Conservation (phyloP, 1,284 basidiomycete genomes). For the Wallemia hederae region DNA sequence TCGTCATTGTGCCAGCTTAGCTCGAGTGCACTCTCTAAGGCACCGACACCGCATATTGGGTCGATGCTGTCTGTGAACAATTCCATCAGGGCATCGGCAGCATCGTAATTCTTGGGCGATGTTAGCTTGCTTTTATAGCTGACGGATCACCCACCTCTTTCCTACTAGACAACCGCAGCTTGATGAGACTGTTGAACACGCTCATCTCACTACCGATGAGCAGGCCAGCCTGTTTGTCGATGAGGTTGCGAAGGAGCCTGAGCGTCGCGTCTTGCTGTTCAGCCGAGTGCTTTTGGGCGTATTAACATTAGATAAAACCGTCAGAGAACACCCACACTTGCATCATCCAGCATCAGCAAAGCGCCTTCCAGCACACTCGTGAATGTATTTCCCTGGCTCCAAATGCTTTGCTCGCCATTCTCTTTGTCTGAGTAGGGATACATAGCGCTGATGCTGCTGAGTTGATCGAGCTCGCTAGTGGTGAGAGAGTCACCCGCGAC, state of each 20-base stretch:
- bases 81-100: slow-evolving; percentile 23
- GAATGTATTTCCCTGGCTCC: not conserved
- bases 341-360: slow-evolving; percentile 2
- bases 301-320: slow-evolving; percentile 33
- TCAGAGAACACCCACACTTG: slow-evolving; percentile 33
- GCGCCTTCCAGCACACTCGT: not conserved
- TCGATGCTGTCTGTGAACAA: slow-evolving; percentile 36
- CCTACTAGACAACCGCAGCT: slow-evolving; percentile 5
- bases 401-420: not conserved
- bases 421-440: not conserved
- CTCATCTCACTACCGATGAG: slow-evolving; percentile 6
- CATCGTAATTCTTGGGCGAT: not conserved
- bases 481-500: not conserved
- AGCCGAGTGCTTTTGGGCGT: not conserved
- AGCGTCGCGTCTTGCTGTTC: slow-evolving; percentile 4
- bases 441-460: not conserved
- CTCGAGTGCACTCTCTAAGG: slow-evolving; percentile 28
- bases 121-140: not conserved
- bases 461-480: not conserved
- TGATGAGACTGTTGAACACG: slow-evolving; percentile 6
- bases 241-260: slow-evolving; percentile 6
- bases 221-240: slow-evolving; percentile 7
- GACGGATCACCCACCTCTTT: slow-evolving; percentile 3
- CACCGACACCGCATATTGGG: slow-evolving; percentile 50
- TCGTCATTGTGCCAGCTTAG: not conserved